phyloP scores from a whole-genome alignment of 768 basidiomycete species.

The Sistotremastrum suecicum region DNA sequence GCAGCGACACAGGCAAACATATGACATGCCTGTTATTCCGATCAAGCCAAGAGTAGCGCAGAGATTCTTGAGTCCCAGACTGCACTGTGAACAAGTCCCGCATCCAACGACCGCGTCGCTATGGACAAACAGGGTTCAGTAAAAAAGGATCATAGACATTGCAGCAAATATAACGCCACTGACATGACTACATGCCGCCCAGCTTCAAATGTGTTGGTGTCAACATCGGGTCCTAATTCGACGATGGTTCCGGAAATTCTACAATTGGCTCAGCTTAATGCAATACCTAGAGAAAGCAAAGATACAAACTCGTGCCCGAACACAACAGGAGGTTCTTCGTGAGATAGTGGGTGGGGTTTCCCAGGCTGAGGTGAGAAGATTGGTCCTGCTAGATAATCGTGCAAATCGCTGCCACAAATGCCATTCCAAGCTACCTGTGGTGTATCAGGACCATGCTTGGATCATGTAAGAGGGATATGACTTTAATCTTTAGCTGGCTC shows the following conservation, averaged over 20 bases:
- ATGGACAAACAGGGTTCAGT: not conserved
- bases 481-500: constrained; percentile 32
- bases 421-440: constrained; percentile 4
- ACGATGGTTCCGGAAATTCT: constrained; percentile 6
- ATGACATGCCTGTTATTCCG: constrained; percentile 12
- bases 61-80: constrained; percentile 19
- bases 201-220: constrained; percentile 17
- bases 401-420: constrained; percentile 36
- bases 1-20: not conserved
- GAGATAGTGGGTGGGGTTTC: constrained; percentile 22
- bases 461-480: constrained; percentile 6
- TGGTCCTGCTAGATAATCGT: constrained; percentile 22
- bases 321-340: constrained; percentile 25
- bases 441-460: not conserved
- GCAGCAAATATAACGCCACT: not conserved
- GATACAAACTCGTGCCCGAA: constrained; percentile 30
- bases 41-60: constrained; percentile 22
- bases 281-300: not conserved
- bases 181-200: constrained; percentile 21
- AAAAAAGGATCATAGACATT: not conserved
- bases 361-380: constrained; percentile 19
- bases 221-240: constrained; percentile 19
- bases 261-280: not conserved
- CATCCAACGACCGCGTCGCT: constrained; percentile 11
- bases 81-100: constrained; percentile 20